A percentile compares a stretch with the other conserved stretches of the same genome.
These are phyloP conservation scores for Zygnema circumcarinatum DNA, from an alignment of 139 green algal genomes.

Conservation along the genomic window DNA sequence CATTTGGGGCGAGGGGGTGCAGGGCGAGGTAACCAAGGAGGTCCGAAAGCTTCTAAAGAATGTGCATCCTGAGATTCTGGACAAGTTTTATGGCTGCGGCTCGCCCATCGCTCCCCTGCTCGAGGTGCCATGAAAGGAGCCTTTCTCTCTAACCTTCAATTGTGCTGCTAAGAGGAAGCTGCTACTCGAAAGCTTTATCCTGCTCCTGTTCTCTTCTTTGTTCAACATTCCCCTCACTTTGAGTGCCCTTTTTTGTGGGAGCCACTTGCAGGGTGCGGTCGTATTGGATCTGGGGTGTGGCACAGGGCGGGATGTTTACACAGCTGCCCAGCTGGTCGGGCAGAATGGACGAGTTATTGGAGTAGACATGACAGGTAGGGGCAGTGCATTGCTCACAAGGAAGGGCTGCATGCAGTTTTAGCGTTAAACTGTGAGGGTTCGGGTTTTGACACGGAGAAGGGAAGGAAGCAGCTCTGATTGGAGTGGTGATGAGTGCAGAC, in stretches of 20 bases:
- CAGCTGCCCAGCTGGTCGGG: constrained; percentile 87
- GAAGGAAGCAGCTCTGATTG: too few species aligned
- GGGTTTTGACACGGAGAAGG: too few species aligned
- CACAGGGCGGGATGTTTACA: constrained; percentile 92
- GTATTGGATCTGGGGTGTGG: constrained; percentile 78
- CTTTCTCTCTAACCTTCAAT: background rate
- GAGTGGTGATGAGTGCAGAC: too few species aligned
- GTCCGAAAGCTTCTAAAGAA: constrained; percentile 30
- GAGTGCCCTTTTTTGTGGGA: too few species aligned
- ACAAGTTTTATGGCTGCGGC: constrained; percentile 93
- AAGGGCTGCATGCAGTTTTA: too few species aligned
- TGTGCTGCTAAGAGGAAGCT: too few species aligned
- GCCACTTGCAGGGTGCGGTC: constrained; percentile 25
- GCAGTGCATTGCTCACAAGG: constrained; percentile 58
- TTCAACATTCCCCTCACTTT: too few species aligned
- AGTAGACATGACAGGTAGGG: constrained; percentile 94
- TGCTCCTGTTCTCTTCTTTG: too few species aligned
- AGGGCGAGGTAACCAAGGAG: background rate
- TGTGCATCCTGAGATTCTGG: constrained; percentile 66
- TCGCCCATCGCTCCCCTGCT: constrained; percentile 79
- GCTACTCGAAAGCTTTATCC: too few species aligned
- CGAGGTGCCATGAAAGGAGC: constrained; percentile 25
- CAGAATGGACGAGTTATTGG: constrained; percentile 66
- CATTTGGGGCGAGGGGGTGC: too few species aligned
- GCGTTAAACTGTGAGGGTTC: too few species aligned